Percentiles rank a stretch among this genome's conserved stretches.
These are phyloP conservation scores for Termitomyces sp. DNA, from an alignment of 768 basidiomycete species.

Conservation along the genomic window DNA sequence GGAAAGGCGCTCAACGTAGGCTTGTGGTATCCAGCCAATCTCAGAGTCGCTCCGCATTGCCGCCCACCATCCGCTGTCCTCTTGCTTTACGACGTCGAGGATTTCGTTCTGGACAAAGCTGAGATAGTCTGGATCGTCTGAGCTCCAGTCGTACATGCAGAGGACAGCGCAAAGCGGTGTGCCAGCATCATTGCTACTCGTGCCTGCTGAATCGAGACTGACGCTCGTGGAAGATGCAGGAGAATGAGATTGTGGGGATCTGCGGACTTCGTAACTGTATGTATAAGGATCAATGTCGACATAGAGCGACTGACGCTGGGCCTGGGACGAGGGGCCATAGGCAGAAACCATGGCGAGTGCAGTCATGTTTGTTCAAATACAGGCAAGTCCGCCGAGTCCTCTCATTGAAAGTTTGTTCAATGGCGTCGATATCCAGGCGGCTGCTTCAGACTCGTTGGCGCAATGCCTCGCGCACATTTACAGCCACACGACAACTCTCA, in stretches of 20 bases:
- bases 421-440: conserved; percentile 14
- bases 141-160: conserved; percentile 64
- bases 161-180: conserved; percentile 46
- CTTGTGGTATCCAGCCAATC: conserved; percentile 75
- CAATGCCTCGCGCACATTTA: conserved; percentile 9
- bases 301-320: conserved; percentile 34
- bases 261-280: conserved; percentile 22
- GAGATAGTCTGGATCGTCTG: conserved; percentile 57
- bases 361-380: background rate
- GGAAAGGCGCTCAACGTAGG: conserved; percentile 56
- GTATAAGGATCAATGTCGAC: conserved; percentile 33
- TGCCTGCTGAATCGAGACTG: conserved; percentile 22
- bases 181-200: conserved; percentile 23
- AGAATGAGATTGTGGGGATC: conserved; percentile 28
- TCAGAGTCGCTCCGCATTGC: conserved; percentile 50
- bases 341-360: conserved; percentile 17
- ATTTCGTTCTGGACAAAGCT: conserved; percentile 64
- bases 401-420: background rate
- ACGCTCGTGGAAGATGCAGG: conserved; percentile 29
- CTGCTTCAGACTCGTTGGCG: conserved; percentile 10
- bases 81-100: conserved; percentile 60
- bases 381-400: background rate
- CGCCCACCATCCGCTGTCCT: conserved; percentile 80
- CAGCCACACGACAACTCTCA: background rate
- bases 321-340: conserved; percentile 27